A percentile compares a stretch with the other conserved stretches of the same genome.
Evolutionary conservation across 495 filamentous ascomycete species (phyloP).

Genomic region (Cudoniella acicularis): DNA sequence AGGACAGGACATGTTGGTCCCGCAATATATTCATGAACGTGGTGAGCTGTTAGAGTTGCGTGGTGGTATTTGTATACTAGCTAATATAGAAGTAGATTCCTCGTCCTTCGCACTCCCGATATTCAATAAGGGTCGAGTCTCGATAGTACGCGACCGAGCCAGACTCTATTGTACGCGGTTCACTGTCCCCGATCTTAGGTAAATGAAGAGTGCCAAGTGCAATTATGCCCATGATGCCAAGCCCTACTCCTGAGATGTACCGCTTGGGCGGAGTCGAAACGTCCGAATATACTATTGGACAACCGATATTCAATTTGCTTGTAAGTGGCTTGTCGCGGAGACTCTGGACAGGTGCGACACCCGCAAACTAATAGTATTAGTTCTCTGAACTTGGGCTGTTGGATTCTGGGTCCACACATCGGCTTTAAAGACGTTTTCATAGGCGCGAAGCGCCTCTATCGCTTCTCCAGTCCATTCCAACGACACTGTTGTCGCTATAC

Average conservation of each 20-base stretch:
- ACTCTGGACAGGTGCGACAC: background rate
- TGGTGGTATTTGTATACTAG: background rate
- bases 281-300: constrained; percentile 8
- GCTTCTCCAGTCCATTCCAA: constrained; percentile 6
- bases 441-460: background rate
- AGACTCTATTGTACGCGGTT: background rate
- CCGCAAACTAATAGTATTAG: background rate
- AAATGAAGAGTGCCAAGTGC: constrained; percentile 10
- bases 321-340: background rate
- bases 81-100: constrained; percentile 3
- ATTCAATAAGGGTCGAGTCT: background rate
- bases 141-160: background rate
- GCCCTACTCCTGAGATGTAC: constrained; percentile 5
- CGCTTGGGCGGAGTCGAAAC: background rate
- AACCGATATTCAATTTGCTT: background rate
- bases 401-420: background rate
- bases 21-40: background rate
- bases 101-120: background rate
- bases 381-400: background rate
- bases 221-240: constrained; percentile 9
- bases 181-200: constrained; percentile 10
- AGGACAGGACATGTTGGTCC: background rate
- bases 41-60: background rate
- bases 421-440: background rate
- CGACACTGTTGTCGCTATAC: background rate